Evolutionary conservation across 306 rosid species (phyloP).

Genomic region (Casuarina equisetifolia): DNA sequence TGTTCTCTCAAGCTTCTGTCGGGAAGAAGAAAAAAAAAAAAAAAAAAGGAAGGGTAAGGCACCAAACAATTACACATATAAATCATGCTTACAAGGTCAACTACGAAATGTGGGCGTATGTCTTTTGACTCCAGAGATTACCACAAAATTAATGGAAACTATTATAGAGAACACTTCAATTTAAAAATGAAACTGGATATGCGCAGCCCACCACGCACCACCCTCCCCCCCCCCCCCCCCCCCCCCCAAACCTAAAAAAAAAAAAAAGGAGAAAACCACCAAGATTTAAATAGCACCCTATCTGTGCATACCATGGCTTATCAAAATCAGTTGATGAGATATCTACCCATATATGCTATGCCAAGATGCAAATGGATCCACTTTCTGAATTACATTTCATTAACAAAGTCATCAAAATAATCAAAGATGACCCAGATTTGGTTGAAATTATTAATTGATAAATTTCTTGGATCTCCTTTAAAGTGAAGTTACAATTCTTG

Average conservation of each 20-base stretch:
- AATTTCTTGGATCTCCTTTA: background rate
- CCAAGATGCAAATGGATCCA: background rate
- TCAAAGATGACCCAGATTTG: background rate
- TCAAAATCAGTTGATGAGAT: background rate
- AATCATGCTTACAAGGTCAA: conserved; percentile 13
- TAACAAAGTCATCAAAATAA: background rate
- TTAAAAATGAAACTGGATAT: no score
- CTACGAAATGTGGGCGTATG: background rate
- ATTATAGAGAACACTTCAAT: background rate
- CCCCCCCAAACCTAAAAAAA: no score
- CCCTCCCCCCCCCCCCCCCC: no score
- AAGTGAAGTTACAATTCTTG: background rate
- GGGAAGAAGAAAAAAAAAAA: background rate
- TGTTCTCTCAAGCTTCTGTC: conserved; percentile 82
- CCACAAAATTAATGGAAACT: background rate
- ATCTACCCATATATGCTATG: background rate
- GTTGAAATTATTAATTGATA: background rate
- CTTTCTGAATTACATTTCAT: background rate
- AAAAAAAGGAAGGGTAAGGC: conserved; percentile 32
- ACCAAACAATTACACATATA: conserved; percentile 9
- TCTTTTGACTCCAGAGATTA: background rate
- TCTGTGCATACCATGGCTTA: background rate
- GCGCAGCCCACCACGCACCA: no score
- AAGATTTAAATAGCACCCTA: background rate
- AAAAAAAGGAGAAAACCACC: background rate